Percentiles rank a stretch among this genome's conserved stretches.
phyloP scores from a whole-genome alignment of 108 stramenopile genomes.

The Skeletonema grethae region DNA sequence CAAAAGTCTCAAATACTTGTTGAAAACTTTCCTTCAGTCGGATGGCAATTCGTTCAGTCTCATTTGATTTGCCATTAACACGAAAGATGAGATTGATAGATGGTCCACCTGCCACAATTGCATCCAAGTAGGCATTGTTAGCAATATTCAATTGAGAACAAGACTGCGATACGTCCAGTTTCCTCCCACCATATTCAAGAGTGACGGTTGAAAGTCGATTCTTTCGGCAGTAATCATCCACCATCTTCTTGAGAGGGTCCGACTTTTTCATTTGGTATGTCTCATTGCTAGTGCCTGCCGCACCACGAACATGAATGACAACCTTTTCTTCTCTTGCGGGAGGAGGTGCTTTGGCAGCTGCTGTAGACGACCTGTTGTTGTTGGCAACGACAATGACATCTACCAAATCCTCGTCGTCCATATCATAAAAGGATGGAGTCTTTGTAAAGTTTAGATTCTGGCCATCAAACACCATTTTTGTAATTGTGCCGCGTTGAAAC shows the following conservation, averaged over 20 bases:
- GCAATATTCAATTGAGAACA: conserved; percentile 13
- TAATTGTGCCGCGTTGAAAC: conserved; percentile 20
- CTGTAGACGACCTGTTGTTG: no score
- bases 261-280: conserved; percentile 19
- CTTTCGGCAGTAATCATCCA: conserved; percentile 7
- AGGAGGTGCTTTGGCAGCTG: not conserved
- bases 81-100: conserved; percentile 31
- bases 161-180: conserved; percentile 21
- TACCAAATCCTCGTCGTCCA: conserved; percentile 74
- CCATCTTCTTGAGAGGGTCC: conserved; percentile 17
- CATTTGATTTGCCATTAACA: conserved; percentile 35
- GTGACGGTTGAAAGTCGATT: conserved; percentile 5
- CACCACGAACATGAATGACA: conserved; percentile 13
- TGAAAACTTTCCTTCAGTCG: conserved; percentile 16
- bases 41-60: conserved; percentile 11
- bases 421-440: conserved; percentile 64
- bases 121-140: conserved; percentile 25
- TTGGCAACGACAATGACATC: conserved; percentile 43
- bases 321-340: conserved; percentile 4
- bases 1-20: conserved; percentile 21
- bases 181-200: conserved; percentile 27
- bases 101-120: conserved; percentile 11
- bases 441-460: conserved; percentile 44
- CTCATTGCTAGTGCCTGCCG: conserved; percentile 6
- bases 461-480: conserved; percentile 54